Conservation (phyloP, 225 moss, liverwort and hornwort genomes). For the Takakia lepidozioides region DNA sequence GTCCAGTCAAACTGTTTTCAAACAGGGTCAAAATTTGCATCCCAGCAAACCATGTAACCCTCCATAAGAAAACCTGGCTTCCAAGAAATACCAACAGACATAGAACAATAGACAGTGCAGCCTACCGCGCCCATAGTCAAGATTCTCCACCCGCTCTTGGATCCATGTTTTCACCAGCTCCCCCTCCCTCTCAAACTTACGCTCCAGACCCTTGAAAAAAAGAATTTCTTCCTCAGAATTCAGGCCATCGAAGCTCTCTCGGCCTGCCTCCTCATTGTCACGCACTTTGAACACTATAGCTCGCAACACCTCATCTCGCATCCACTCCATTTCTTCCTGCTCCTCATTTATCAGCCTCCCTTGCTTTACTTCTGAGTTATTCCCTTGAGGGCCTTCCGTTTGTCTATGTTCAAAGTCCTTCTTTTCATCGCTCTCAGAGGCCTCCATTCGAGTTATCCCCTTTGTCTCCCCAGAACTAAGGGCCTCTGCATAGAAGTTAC, state of each 20-base stretch:
- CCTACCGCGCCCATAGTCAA: constrained; percentile 75
- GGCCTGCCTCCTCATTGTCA: constrained; percentile 96
- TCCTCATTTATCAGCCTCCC: constrained; percentile 26
- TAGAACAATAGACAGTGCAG: neutral
- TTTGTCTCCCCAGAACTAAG: too few species aligned
- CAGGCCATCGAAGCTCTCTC: constrained; percentile 72
- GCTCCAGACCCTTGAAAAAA: constrained; percentile 90
- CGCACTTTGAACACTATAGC: constrained; percentile 91
- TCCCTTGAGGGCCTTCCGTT: neutral
- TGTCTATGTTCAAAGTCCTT: neutral
- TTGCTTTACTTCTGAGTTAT: constrained; percentile 5
- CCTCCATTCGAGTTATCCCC: constrained; percentile 1
- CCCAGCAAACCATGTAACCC: too few species aligned
- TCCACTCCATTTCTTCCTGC: constrained; percentile 84
- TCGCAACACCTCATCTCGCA: constrained; percentile 86
- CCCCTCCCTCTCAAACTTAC: constrained; percentile 93
- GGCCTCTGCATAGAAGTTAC: too few species aligned
- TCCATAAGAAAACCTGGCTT: too few species aligned
- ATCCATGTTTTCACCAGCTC: constrained; percentile 94
- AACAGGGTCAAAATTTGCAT: too few species aligned
- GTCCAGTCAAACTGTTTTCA: too few species aligned
- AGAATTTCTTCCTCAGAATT: constrained; percentile 79
- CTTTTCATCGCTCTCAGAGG: neutral
- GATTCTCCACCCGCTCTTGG: constrained; percentile 91
- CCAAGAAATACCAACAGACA: too few species aligned